A percentile compares a stretch with the other conserved stretches of the same genome.
Conservation (phyloP, 2,329 filamentous ascomycete genomes). For the Dichotomopilus funicola region DNA sequence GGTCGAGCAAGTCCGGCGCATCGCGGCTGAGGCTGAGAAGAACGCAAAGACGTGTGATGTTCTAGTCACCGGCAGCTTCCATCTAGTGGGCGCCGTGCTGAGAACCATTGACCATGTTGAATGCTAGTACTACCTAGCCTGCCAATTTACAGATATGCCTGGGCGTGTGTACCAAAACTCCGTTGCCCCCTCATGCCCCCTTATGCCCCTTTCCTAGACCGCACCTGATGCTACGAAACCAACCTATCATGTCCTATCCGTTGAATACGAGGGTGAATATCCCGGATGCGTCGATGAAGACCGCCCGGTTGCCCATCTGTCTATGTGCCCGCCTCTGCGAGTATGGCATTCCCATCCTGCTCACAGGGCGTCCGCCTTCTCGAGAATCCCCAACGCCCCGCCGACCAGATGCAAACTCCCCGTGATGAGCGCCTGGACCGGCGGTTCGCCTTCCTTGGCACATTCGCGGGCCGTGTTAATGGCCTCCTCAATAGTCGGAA, state of each 20-base stretch:
- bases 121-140: slow-evolving; percentile 3
- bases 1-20: slow-evolving; percentile 7
- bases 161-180: background rate
- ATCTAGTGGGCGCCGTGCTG: slow-evolving; percentile 47
- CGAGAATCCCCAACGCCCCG: slow-evolving; percentile 31
- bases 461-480: slow-evolving; percentile 41
- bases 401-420: slow-evolving; percentile 45
- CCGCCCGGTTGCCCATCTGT: background rate
- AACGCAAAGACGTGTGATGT: slow-evolving; percentile 21
- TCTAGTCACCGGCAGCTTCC: slow-evolving; percentile 54
- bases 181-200: background rate
- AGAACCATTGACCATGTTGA: slow-evolving; percentile 19
- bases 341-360: background rate
- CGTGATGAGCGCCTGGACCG: slow-evolving; percentile 41
- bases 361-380: slow-evolving; percentile 26
- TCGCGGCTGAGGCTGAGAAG: slow-evolving; percentile 26
- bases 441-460: slow-evolving; percentile 24
- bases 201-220: background rate
- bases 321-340: no score
- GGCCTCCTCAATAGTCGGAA: slow-evolving; percentile 51
- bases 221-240: slow-evolving; percentile 5
- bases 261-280: slow-evolving; percentile 13
- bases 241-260: slow-evolving; percentile 4
- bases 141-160: background rate
- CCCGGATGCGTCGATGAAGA: slow-evolving; percentile 12